Conservation (phyloP, 1,284 basidiomycete genomes). For the Sporisorium reilianum region DNA sequence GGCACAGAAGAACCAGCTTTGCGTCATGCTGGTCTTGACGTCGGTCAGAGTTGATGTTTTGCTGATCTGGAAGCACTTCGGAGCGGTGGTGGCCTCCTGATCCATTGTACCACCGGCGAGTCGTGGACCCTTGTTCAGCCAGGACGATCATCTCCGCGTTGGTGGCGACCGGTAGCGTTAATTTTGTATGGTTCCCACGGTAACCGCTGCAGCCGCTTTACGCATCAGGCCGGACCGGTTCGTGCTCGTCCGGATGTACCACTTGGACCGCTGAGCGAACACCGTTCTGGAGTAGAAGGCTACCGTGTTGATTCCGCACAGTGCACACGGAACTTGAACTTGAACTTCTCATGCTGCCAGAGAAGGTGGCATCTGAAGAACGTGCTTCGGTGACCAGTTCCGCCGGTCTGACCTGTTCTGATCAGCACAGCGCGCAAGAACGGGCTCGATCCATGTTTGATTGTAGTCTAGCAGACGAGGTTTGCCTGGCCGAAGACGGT, state of each 20-base stretch:
- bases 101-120: background rate
- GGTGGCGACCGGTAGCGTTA: background rate
- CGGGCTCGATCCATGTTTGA: background rate
- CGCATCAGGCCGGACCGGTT: background rate
- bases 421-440: no score
- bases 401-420: no score
- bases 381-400: no score
- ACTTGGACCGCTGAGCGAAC: background rate
- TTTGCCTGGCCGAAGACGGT: background rate
- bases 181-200: background rate
- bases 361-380: no score
- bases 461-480: no score
- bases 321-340: background rate
- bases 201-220: background rate
- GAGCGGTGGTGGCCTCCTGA: background rate
- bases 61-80: background rate
- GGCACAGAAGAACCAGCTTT: background rate
- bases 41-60: background rate
- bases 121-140: conserved; percentile 5
- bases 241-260: background rate
- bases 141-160: background rate
- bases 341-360: background rate
- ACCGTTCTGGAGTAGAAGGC: background rate
- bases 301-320: conserved; percentile 1
- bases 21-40: background rate